Evolutionary conservation across 2,329 filamentous ascomycete genomes (phyloP).

Genomic region (Dothiorella sarmentorum): DNA sequence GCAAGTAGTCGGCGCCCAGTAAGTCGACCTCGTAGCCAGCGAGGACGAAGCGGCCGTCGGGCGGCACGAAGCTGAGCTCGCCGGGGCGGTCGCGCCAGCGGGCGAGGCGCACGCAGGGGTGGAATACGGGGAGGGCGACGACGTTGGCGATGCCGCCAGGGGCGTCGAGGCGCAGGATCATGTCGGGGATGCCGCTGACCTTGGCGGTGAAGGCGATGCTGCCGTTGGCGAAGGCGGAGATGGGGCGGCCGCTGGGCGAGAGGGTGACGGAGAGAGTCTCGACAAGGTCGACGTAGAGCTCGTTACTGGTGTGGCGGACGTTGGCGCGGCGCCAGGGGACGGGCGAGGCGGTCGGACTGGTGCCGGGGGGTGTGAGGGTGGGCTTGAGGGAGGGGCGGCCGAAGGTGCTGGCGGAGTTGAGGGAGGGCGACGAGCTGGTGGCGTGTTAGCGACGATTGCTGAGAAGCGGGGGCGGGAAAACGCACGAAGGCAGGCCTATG

Average conservation of each 20-base stretch:
- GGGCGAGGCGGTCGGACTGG: constrained; percentile 35
- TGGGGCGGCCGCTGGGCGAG: constrained; percentile 81
- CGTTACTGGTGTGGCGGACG: constrained; percentile 93
- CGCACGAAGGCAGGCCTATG: constrained; percentile 74
- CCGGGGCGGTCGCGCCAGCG: constrained; percentile 86
- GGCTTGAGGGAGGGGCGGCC: constrained; percentile 9
- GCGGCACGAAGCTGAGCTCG: constrained; percentile 91
- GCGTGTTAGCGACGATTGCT: neutral
- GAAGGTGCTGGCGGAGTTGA: constrained; percentile 9
- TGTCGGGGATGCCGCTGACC: constrained; percentile 88
- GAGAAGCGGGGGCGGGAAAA: neutral
- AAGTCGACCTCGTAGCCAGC: constrained; percentile 94
- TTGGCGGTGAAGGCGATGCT: constrained; percentile 94
- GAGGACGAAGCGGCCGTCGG: constrained; percentile 88
- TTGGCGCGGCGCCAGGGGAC: constrained; percentile 90
- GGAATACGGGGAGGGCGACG: constrained; percentile 88
- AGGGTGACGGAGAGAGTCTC: constrained; percentile 85
- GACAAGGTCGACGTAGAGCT: constrained; percentile 93
- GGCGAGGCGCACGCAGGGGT: constrained; percentile 89
- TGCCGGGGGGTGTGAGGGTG: constrained; percentile 22
- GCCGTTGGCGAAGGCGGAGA: constrained; percentile 84
- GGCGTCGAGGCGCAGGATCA: constrained; percentile 75
- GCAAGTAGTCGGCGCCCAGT: constrained; percentile 62
- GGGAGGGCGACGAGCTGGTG: constrained; percentile 12
- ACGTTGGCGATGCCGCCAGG: constrained; percentile 67